Conservation (phyloP, 371 early-diverging fungal species). For the Mortierella sp. region DNA sequence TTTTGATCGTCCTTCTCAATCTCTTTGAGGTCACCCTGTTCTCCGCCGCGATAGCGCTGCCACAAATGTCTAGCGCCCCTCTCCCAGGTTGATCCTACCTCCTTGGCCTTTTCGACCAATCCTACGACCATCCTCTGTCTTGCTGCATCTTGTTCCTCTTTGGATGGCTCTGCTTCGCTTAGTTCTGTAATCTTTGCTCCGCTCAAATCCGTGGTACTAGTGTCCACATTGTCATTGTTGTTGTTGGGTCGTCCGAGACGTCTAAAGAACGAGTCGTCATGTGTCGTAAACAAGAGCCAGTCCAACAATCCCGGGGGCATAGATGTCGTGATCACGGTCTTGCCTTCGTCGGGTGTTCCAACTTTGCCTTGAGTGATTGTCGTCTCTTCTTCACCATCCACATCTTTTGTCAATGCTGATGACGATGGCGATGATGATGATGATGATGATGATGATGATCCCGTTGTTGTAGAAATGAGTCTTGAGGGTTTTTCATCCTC, state of each 20-base stretch:
- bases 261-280: slow-evolving; percentile 55
- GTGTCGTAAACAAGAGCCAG: slow-evolving; percentile 54
- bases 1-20: slow-evolving; percentile 11
- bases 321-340: slow-evolving; percentile 49
- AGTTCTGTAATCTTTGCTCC: slow-evolving; percentile 29
- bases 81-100: slow-evolving; percentile 47
- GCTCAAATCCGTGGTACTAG: background rate
- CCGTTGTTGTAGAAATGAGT: slow-evolving; percentile 2
- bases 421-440: background rate
- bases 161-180: slow-evolving; percentile 11
- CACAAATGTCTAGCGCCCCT: slow-evolving; percentile 46
- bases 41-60: slow-evolving; percentile 21
- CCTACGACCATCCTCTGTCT: slow-evolving; percentile 23
- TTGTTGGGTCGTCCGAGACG: slow-evolving; percentile 24
- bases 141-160: slow-evolving; percentile 11
- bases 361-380: slow-evolving; percentile 37
- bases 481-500: slow-evolving; percentile 9
- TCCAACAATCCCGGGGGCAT: slow-evolving; percentile 48
- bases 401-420: background rate
- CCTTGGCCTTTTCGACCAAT: slow-evolving; percentile 51
- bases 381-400: slow-evolving; percentile 21
- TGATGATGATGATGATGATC: background rate
- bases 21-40: slow-evolving; percentile 1
- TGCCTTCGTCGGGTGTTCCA: slow-evolving; percentile 51
- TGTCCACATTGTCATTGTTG: background rate